phyloP scores from a whole-genome alignment of 345 rosid species.

The Eutrema heterophyllum region DNA sequence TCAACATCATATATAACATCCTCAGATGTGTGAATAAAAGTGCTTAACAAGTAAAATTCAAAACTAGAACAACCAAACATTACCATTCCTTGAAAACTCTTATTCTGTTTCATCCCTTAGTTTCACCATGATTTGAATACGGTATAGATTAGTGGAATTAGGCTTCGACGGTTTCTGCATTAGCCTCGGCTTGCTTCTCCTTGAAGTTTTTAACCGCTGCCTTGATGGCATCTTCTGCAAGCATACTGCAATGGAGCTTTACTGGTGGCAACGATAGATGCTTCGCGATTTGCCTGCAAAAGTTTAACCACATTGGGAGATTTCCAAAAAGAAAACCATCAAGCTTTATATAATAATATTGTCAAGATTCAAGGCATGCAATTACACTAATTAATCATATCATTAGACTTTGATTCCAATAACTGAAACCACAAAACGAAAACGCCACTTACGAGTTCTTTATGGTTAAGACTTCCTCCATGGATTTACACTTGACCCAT shows the following conservation, averaged over 20 bases:
- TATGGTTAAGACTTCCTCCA: constrained; percentile 70
- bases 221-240: constrained; percentile 91
- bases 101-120: neutral
- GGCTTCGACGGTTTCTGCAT: constrained; percentile 43
- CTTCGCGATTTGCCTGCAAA: constrained; percentile 70
- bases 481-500: constrained; percentile 60
- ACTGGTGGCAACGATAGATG: constrained; percentile 89
- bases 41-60: too few species aligned
- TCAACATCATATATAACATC: too few species aligned
- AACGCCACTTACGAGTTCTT: constrained; percentile 63
- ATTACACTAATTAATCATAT: neutral
- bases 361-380: neutral
- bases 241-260: constrained; percentile 92
- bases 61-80: neutral
- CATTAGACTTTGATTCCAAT: neutral
- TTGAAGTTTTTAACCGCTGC: constrained; percentile 75
- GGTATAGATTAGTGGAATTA: constrained; percentile 5
- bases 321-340: neutral
- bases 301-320: neutral
- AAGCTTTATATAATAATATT: neutral
- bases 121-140: neutral
- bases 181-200: too few species aligned
- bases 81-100: neutral
- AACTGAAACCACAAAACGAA: too few species aligned
- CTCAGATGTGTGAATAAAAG: too few species aligned